Percentiles rank a stretch among this genome's conserved stretches.
These are phyloP conservation scores for Sequoiadendron giganteum DNA, from an alignment of 75 land plant genomes.

Conservation along the genomic window DNA sequence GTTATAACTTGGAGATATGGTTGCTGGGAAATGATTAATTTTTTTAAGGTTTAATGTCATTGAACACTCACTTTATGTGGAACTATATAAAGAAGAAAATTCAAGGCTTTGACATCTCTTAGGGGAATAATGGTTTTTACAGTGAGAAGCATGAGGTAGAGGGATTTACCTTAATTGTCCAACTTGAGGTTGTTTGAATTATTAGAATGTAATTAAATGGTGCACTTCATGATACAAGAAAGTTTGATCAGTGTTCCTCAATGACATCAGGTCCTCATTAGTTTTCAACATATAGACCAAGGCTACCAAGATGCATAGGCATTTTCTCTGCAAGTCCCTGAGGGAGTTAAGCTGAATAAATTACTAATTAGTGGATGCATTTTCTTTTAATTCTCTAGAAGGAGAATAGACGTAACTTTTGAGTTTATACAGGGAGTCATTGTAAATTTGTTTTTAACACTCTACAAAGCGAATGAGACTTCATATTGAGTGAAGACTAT, in stretches of 20 bases:
- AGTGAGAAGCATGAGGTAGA: neutral
- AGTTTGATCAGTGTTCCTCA: neutral
- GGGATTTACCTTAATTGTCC: neutral
- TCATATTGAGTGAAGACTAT: no score
- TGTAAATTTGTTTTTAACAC: no score
- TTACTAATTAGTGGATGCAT: no score
- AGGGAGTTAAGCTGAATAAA: no score
- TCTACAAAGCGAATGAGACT: no score
- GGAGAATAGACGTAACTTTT: no score
- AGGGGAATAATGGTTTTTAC: neutral
- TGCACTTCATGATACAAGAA: neutral
- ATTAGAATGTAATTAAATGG: neutral
- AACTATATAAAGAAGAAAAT: neutral
- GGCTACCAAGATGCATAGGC: no score
- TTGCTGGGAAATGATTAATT: neutral
- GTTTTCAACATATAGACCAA: no score
- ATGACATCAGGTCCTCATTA: no score
- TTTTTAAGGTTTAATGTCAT: neutral
- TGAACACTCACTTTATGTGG: neutral
- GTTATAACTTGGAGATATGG: neutral
- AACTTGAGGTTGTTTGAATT: neutral
- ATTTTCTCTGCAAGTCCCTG: no score
- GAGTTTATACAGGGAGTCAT: no score
- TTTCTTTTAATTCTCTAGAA: no score
- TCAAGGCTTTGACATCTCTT: neutral